A percentile compares a stretch with the other conserved stretches of the same genome.
phyloP scores from a whole-genome alignment of 345 rosid genomes.

The Eucalyptus cloeziana region DNA sequence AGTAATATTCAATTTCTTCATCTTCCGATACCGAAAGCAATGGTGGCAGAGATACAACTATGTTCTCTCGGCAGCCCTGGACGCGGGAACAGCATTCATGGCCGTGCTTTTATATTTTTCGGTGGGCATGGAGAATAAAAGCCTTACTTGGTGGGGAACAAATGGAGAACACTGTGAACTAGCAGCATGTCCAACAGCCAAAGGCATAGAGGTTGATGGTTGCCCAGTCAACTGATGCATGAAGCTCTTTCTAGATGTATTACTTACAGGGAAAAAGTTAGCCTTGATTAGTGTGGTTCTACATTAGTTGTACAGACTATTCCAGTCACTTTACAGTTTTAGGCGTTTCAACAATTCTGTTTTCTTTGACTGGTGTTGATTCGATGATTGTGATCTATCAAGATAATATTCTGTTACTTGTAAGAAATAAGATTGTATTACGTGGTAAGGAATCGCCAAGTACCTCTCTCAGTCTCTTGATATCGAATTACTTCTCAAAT shows the following conservation, averaged over 20 bases:
- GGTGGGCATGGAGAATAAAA: constrained; percentile 45
- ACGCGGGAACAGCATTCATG: constrained; percentile 88
- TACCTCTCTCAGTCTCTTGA: background rate
- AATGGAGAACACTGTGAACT: constrained; percentile 71
- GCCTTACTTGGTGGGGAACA: constrained; percentile 70
- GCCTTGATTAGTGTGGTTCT: background rate
- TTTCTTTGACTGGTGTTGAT: background rate
- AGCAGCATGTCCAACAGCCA: constrained; percentile 72
- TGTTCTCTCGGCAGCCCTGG: constrained; percentile 75
- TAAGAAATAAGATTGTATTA: background rate
- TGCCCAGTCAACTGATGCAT: constrained; percentile 38
- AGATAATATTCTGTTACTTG: background rate
- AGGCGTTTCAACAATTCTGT: background rate
- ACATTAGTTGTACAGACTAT: background rate
- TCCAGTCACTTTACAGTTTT: background rate
- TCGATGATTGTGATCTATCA: background rate
- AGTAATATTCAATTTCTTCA: constrained; percentile 70
- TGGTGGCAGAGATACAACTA: constrained; percentile 97
- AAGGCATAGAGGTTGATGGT: constrained; percentile 41
- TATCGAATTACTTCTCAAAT: background rate
- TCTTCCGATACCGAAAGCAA: constrained; percentile 55
- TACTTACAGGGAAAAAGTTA: background rate
- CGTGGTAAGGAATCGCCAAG: background rate
- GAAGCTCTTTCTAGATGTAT: background rate
- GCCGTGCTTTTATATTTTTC: constrained; percentile 66